Evolutionary conservation across 2,329 filamentous ascomycete genomes (phyloP).

Genomic region (Colletotrichum tamarilloi): DNA sequence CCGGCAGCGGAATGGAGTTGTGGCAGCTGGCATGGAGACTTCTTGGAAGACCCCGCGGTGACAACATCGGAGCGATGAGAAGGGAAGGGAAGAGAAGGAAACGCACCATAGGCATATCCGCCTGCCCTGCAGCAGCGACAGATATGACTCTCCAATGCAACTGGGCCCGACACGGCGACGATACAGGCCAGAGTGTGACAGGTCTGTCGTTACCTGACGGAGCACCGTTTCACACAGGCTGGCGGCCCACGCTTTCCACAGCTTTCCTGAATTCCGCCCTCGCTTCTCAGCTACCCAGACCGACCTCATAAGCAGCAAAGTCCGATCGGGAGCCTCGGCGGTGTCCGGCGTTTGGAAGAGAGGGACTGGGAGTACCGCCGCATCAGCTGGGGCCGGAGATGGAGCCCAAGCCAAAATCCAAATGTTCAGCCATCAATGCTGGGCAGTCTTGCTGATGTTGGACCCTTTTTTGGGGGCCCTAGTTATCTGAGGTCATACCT

Average conservation of each 20-base stretch:
- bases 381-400: slow-evolving; percentile 30
- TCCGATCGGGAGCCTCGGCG: slow-evolving; percentile 35
- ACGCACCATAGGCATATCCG: slow-evolving; percentile 25
- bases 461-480: slow-evolving; percentile 25
- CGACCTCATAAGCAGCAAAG: slow-evolving; percentile 26
- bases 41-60: slow-evolving; percentile 19
- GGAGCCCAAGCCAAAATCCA: slow-evolving; percentile 20
- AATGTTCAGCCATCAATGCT: not conserved
- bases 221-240: slow-evolving; percentile 35
- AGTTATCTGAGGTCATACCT: slow-evolving; percentile 28
- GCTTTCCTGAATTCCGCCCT: slow-evolving; percentile 3
- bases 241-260: slow-evolving; percentile 26
- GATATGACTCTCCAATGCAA: slow-evolving; percentile 29
- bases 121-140: slow-evolving; percentile 19
- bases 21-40: slow-evolving; percentile 9
- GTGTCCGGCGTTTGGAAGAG: slow-evolving; percentile 34
- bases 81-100: slow-evolving; percentile 12
- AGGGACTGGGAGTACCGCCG: slow-evolving; percentile 31
- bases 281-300: slow-evolving; percentile 10
- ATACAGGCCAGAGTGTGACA: slow-evolving; percentile 19
- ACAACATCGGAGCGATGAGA: slow-evolving; percentile 19
- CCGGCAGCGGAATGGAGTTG: slow-evolving; percentile 27
- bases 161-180: slow-evolving; percentile 12
- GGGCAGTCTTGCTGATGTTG: slow-evolving; percentile 16
- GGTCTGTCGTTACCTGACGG: slow-evolving; percentile 28